phyloP scores from a whole-genome alignment of 352 stramenopile species.

The Elongisporangium undulatum region DNA sequence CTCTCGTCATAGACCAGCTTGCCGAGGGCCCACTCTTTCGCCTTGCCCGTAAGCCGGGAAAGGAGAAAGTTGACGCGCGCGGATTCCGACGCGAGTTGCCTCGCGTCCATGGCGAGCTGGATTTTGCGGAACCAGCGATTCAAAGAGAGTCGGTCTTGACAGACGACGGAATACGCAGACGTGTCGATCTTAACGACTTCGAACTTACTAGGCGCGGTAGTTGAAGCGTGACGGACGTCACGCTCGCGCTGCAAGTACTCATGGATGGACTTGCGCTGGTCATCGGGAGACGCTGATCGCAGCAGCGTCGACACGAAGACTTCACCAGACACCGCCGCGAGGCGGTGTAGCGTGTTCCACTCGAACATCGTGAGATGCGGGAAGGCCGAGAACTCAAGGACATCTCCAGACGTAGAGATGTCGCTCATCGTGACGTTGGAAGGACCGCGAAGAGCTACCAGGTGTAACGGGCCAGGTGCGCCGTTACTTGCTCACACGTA shows the following conservation, averaged over 20 bases:
- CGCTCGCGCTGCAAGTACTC: constrained; percentile 10
- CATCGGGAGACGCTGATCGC: not conserved
- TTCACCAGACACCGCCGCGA: constrained; percentile 3
- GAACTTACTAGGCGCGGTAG: constrained; percentile 5
- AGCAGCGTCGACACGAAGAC: constrained; percentile 3
- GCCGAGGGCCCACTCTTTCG: too few species aligned
- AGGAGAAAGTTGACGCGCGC: too few species aligned
- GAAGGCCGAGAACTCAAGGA: constrained; percentile 1
- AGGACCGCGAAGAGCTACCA: too few species aligned
- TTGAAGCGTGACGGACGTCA: constrained; percentile 6
- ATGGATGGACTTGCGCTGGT: constrained; percentile 4
- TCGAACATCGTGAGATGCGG: constrained; percentile 2
- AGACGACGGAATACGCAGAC: not conserved
- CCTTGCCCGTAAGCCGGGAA: too few species aligned
- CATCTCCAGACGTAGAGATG: not conserved
- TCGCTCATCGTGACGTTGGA: constrained; percentile 7
- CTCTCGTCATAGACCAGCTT: constrained; percentile 5
- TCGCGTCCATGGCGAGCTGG: constrained; percentile 12
- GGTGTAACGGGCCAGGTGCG: too few species aligned
- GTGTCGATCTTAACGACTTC: constrained; percentile 6
- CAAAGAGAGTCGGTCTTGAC: constrained; percentile 3
- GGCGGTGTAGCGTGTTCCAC: constrained; percentile 9
- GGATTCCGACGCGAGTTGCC: too few species aligned
- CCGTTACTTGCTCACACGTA: too few species aligned
- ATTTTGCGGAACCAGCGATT: constrained; percentile 15